Conservation (phyloP, 805 yeast genomes). For the Henningerozyma blattae region DNA sequence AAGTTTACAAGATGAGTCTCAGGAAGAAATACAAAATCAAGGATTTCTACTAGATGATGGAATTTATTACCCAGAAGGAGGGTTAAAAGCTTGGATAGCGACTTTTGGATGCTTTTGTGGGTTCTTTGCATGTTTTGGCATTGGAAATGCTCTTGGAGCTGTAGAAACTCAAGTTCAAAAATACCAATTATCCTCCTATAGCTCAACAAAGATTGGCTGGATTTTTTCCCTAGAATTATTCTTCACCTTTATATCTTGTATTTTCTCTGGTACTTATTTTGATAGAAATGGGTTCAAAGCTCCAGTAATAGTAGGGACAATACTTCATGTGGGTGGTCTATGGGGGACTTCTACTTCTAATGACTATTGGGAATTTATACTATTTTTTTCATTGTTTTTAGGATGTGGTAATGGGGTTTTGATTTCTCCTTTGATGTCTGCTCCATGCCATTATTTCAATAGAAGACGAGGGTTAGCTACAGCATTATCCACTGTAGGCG, state of each 20-base stretch:
- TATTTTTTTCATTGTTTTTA: constrained; percentile 39
- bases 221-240: constrained; percentile 47
- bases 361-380: constrained; percentile 44
- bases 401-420: constrained; percentile 50
- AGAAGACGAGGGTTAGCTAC: constrained; percentile 43
- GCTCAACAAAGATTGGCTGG: constrained; percentile 46
- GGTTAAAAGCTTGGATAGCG: constrained; percentile 41
- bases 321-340: constrained; percentile 35
- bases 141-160: constrained; percentile 48
- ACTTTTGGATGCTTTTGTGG: constrained; percentile 50
- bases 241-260: constrained; percentile 35
- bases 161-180: constrained; percentile 46
- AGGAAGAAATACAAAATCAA: too few species aligned
- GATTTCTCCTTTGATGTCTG: constrained; percentile 46
- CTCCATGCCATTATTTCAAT: constrained; percentile 53
- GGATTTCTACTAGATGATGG: too few species aligned
- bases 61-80: constrained; percentile 44
- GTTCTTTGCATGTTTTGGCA: constrained; percentile 40
- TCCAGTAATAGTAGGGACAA: constrained; percentile 31
- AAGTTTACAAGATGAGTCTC: too few species aligned
- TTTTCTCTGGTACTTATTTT: constrained; percentile 45
- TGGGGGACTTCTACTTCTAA: constrained; percentile 40
- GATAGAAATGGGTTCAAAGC: constrained; percentile 39
- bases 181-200: constrained; percentile 37
- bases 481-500: constrained; percentile 38